Conservation (phyloP, 345 rosid species). For the Dipteronia sinensis region DNA sequence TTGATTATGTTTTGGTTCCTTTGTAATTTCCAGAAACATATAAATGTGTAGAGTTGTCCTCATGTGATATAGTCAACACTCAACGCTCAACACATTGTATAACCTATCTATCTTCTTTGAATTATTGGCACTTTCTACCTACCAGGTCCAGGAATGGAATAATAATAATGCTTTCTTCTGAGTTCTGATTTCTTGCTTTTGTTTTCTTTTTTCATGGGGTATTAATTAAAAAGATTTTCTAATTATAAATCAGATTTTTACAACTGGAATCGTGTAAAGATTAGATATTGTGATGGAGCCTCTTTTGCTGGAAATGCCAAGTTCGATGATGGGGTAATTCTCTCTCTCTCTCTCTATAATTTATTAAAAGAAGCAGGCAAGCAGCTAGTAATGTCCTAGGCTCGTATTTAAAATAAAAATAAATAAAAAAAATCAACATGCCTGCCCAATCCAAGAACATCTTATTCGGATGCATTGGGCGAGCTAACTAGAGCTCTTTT, state of each 20-base stretch:
- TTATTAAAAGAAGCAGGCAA: too few relatives aligned
- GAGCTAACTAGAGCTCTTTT: neutral
- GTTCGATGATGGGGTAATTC: constrained; percentile 67
- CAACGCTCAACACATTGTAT: neutral
- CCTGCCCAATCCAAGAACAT: too few relatives aligned
- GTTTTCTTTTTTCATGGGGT: neutral
- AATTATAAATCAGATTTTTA: constrained; percentile 64
- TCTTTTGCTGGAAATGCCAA: constrained; percentile 81
- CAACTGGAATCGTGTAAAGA: constrained; percentile 95
- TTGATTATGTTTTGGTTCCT: neutral
- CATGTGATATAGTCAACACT: neutral
- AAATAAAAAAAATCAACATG: too few relatives aligned
- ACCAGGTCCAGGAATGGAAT: neutral
- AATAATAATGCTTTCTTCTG: neutral
- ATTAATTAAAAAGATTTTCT: neutral
- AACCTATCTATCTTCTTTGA: neutral
- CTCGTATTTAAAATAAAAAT: too few relatives aligned
- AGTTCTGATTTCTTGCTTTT: neutral
- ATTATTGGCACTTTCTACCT: neutral
- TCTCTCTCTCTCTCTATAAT: constrained; percentile 2
- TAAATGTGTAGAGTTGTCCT: neutral
- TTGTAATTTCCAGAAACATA: neutral
- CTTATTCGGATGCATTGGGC: neutral
- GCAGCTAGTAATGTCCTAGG: too few relatives aligned
- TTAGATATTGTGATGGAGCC: constrained; percentile 96